Evolutionary conservation across 306 rosid genomes (phyloP).

Genomic region (Ceratonia siliqua): DNA sequence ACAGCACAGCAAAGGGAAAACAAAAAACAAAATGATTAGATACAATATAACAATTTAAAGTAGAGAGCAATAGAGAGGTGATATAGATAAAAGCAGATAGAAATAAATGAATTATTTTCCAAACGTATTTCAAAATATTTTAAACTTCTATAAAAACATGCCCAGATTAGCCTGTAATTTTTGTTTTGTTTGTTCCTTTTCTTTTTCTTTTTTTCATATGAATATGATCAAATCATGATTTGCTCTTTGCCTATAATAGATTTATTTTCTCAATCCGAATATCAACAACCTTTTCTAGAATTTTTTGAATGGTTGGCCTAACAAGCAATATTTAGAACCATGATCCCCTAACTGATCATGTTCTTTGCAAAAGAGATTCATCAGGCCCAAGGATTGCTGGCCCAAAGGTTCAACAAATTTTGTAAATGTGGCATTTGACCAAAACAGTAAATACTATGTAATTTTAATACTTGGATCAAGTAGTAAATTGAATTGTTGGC

Average conservation of each 20-base stretch:
- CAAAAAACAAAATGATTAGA: constrained; percentile 22
- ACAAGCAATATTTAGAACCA: constrained; percentile 5
- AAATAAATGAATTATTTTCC: neutral
- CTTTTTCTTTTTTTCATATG: too few relatives aligned
- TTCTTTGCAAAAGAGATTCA: constrained; percentile 8
- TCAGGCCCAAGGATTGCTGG: neutral
- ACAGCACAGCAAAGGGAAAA: constrained; percentile 13
- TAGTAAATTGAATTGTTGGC: neutral
- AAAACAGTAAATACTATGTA: neutral
- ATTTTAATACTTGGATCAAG: neutral
- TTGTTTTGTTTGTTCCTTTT: constrained; percentile 1
- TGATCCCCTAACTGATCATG: neutral
- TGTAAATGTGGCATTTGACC: neutral
- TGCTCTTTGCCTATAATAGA: neutral
- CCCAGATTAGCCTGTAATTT: constrained; percentile 8
- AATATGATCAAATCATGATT: neutral
- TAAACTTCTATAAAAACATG: neutral
- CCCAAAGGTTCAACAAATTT: constrained; percentile 2
- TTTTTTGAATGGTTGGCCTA: neutral
- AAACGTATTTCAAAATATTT: neutral
- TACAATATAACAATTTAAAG: neutral
- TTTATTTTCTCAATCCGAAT: neutral
- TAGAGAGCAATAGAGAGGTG: neutral
- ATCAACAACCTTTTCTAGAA: neutral
- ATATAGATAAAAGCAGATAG: neutral